phyloP scores from a whole-genome alignment of 2,329 filamentous ascomycete species.

The Byssochlamys sp. region DNA sequence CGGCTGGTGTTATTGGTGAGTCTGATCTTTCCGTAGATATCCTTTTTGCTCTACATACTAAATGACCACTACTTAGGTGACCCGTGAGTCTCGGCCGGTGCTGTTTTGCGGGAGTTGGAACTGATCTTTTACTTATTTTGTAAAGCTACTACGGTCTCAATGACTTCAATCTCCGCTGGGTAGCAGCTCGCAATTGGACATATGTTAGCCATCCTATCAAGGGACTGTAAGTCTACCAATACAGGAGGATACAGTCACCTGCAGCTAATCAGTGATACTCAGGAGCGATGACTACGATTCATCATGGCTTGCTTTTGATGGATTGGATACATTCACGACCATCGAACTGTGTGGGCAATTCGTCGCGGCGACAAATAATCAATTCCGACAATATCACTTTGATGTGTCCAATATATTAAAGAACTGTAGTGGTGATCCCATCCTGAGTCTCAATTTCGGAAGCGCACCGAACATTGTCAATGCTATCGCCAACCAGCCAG shows the following conservation, averaged over 20 bases:
- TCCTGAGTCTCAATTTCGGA: conserved; percentile 47
- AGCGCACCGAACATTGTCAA: conserved; percentile 47
- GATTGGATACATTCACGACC: conserved; percentile 52
- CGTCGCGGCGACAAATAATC: conserved; percentile 51
- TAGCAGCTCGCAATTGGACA: conserved; percentile 52
- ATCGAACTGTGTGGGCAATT: conserved; percentile 46
- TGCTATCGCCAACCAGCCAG: conserved; percentile 42
- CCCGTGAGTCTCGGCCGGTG: conserved; percentile 17
- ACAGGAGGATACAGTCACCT: neutral
- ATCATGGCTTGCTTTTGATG: conserved; percentile 53
- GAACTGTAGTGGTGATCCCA: conserved; percentile 31
- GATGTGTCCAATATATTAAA: conserved; percentile 42
- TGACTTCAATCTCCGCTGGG: conserved; percentile 52
- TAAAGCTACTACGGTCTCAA: conserved; percentile 45
- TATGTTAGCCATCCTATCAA: conserved; percentile 44
- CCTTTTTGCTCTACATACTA: neutral
- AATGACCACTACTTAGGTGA: conserved; percentile 19
- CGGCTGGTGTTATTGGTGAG: conserved; percentile 44
- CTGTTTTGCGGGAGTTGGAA: neutral
- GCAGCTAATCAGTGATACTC: conserved; percentile 8
- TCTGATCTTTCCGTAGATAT: conserved; percentile 11
- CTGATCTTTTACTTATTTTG: neutral
- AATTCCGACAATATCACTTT: conserved; percentile 54
- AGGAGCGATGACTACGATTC: conserved; percentile 20
- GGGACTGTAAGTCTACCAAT: conserved; percentile 27